Evolutionary conservation across 305 asterid species (phyloP).

Genomic region (Fraxinus sp.): DNA sequence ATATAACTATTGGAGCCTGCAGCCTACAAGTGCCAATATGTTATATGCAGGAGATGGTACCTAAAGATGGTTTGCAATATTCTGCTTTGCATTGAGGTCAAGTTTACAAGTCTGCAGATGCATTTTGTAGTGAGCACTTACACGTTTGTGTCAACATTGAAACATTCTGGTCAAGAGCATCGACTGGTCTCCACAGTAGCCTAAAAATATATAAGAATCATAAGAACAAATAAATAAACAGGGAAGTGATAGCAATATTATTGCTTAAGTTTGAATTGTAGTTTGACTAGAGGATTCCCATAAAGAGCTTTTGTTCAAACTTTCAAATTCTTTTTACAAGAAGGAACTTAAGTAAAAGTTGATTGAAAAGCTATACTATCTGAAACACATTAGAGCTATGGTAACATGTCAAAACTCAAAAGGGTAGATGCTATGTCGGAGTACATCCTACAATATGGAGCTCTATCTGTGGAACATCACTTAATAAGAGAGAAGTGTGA

Average conservation of each 20-base stretch:
- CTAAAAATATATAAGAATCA: slow-evolving; percentile 1
- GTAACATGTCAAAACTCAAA: background rate
- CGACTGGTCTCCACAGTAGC: background rate
- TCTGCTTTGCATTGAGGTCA: slow-evolving; percentile 6
- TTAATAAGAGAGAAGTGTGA: background rate
- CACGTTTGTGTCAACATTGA: background rate
- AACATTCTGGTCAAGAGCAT: slow-evolving; percentile 3
- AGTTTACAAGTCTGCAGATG: background rate
- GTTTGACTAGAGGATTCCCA: background rate
- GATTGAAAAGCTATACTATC: slow-evolving; percentile 2
- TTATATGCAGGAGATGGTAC: background rate
- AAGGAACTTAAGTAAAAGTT: slow-evolving; percentile 7
- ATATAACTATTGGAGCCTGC: background rate
- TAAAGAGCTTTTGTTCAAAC: background rate
- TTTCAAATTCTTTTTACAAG: slow-evolving; percentile 9
- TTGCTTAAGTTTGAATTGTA: background rate
- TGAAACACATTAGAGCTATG: slow-evolving; percentile 12
- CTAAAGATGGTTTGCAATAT: background rate
- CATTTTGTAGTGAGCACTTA: background rate
- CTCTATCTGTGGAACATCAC: background rate
- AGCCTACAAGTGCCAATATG: background rate
- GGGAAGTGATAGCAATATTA: background rate
- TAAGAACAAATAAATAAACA: background rate
- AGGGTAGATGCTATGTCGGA: background rate
- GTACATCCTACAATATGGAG: background rate